These are phyloP conservation scores for Pneumocystis wakefieldiae DNA, from an alignment of 1,139 yeast species.

Conservation along the genomic window DNA sequence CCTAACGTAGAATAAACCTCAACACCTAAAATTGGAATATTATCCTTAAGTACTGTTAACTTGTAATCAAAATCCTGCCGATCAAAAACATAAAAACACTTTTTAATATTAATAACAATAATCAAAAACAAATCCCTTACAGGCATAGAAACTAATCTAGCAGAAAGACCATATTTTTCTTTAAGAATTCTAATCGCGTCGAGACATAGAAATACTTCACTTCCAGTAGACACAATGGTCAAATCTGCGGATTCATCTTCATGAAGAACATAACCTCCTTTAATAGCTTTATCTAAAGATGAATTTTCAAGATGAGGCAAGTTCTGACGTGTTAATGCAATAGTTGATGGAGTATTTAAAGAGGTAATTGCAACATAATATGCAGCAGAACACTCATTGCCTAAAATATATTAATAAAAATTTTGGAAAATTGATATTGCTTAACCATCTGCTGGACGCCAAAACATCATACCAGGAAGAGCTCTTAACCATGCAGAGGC, in stretches of 20 bases:
- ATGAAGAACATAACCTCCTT: slow-evolving; percentile 84
- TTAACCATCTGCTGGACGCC: slow-evolving; percentile 55
- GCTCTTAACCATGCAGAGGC: slow-evolving; percentile 98
- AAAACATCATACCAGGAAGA: slow-evolving; percentile 80
- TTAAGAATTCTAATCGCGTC: slow-evolving; percentile 64
- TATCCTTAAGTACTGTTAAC: slow-evolving; percentile 83
- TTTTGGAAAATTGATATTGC: neutral
- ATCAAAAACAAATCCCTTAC: slow-evolving; percentile 81
- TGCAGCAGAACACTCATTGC: slow-evolving; percentile 97
- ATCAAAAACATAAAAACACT: neutral
- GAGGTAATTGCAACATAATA: slow-evolving; percentile 65
- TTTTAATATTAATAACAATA: slow-evolving; percentile 43
- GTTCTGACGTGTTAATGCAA: slow-evolving; percentile 95
- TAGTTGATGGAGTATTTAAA: slow-evolving; percentile 65
- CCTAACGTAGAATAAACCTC: slow-evolving; percentile 89
- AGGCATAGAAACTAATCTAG: slow-evolving; percentile 80
- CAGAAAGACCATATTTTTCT: slow-evolving; percentile 47
- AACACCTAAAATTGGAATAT: slow-evolving; percentile 81
- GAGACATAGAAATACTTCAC: slow-evolving; percentile 77
- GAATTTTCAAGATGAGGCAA: slow-evolving; percentile 94
- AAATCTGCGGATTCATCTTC: slow-evolving; percentile 49
- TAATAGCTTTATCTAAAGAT: slow-evolving; percentile 73
- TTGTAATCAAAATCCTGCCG: slow-evolving; percentile 31
- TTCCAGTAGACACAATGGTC: slow-evolving; percentile 82
- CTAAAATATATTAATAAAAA: slow-evolving; percentile 48